Evolutionary conservation across 2,329 filamentous ascomycete species (phyloP).

Genomic region (Clonostachys rosea): DNA sequence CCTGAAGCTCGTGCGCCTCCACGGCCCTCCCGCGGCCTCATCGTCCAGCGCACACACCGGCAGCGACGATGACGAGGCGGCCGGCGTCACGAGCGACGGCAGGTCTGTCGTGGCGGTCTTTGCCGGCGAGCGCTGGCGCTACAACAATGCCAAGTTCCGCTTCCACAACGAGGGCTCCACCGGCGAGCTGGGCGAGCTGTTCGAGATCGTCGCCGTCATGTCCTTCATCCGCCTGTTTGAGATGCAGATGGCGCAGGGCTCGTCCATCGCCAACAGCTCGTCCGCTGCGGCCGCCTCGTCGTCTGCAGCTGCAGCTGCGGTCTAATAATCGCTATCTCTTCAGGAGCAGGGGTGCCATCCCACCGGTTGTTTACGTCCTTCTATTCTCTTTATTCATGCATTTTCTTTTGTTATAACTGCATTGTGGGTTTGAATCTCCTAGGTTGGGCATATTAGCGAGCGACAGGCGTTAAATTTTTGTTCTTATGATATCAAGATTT

Average conservation of each 20-base stretch:
- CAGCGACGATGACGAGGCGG: not conserved
- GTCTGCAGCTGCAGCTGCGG: no score
- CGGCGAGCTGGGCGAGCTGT: constrained; percentile 1
- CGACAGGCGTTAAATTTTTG: no score
- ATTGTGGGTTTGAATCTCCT: no score
- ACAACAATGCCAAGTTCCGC: not conserved
- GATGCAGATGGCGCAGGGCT: not conserved
- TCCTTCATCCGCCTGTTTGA: constrained; percentile 1
- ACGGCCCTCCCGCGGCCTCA: not conserved
- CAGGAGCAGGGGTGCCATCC: no score
- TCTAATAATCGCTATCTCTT: no score
- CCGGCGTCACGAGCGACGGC: not conserved
- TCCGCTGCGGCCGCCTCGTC: not conserved
- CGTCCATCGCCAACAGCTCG: no score
- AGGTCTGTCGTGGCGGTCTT: not conserved
- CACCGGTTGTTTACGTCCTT: no score
- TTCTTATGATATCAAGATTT: no score
- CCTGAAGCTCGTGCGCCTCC: not conserved
- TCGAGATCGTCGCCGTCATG: not conserved
- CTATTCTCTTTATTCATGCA: no score
- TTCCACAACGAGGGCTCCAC: not conserved
- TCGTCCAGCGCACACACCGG: not conserved
- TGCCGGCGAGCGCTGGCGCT: not conserved
- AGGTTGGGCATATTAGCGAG: no score
- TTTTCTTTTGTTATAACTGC: no score